These are phyloP conservation scores for Drechmeria coniospora DNA, from an alignment of 2,329 filamentous ascomycete species.

Conservation along the genomic window DNA sequence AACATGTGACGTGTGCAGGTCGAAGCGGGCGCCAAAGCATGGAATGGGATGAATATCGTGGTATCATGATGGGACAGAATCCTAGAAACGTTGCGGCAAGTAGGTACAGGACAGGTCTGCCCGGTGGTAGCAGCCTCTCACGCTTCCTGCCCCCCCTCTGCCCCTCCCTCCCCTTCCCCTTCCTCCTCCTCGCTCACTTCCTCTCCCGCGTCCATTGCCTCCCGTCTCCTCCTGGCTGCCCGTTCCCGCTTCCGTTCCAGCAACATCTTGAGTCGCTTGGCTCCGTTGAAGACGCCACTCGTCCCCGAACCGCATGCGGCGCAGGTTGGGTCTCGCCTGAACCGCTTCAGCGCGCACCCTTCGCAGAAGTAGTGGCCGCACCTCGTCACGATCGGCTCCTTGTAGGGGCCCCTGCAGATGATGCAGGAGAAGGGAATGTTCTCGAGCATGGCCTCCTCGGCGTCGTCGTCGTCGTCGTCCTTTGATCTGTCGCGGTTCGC, in stretches of 20 bases:
- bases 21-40: too few species aligned
- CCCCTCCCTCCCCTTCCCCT: constrained; percentile 2
- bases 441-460: constrained; percentile 61
- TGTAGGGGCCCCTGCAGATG: constrained; percentile 68
- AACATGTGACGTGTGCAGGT: too few species aligned
- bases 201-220: constrained; percentile 34
- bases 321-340: constrained; percentile 74
- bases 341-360: constrained; percentile 70
- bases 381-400: constrained; percentile 67
- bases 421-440: constrained; percentile 83
- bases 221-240: constrained; percentile 40
- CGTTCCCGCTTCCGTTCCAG: constrained; percentile 57
- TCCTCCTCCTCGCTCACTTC: constrained; percentile 30
- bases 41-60: too few species aligned
- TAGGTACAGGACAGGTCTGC: too few species aligned
- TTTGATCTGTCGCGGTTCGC: constrained; percentile 29
- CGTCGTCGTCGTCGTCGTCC: constrained; percentile 30
- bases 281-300: constrained; percentile 76
- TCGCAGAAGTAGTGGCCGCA: constrained; percentile 97
- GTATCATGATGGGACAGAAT: too few species aligned
- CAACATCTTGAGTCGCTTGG: constrained; percentile 68
- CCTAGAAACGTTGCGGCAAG: too few species aligned
- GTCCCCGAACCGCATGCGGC: constrained; percentile 76
- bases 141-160: neutral
- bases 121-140: too few species aligned